phyloP scores from a whole-genome alignment of 371 early-diverging fungal genomes.

The Neoconidiobolus thromboides region DNA sequence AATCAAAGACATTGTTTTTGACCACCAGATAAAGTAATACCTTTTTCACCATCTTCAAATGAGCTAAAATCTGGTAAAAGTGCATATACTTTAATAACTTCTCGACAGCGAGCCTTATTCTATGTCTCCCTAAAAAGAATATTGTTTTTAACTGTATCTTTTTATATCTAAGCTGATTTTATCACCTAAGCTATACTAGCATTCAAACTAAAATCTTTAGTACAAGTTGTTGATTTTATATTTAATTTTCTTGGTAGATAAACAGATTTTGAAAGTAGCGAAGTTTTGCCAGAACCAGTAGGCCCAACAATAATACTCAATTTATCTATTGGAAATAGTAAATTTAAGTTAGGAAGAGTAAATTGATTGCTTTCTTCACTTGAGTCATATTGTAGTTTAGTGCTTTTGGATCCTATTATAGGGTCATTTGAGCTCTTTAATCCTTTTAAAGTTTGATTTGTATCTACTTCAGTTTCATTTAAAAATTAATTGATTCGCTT shows the following conservation, averaged over 20 bases:
- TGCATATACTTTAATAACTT: constrained; percentile 37
- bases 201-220: constrained; percentile 16
- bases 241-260: constrained; percentile 19
- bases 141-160: constrained; percentile 65
- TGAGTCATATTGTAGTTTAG: constrained; percentile 24
- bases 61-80: constrained; percentile 53
- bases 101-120: constrained; percentile 37
- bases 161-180: constrained; percentile 72
- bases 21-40: constrained; percentile 54
- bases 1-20: constrained; percentile 63
- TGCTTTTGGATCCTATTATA: constrained; percentile 21
- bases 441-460: constrained; percentile 9
- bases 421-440: constrained; percentile 10
- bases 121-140: constrained; percentile 61
- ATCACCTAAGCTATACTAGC: constrained; percentile 52
- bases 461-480: constrained; percentile 23
- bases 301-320: constrained; percentile 39
- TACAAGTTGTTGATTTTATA: background rate
- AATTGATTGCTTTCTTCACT: constrained; percentile 12
- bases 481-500: constrained; percentile 29
- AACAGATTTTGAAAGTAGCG: constrained; percentile 29
- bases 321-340: constrained; percentile 31
- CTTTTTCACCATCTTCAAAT: constrained; percentile 70
- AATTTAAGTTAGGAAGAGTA: constrained; percentile 20
- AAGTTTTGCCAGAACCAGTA: constrained; percentile 41